These are phyloP conservation scores for Inonotus hispidus DNA, from an alignment of 1,284 basidiomycete species.

Conservation along the genomic window DNA sequence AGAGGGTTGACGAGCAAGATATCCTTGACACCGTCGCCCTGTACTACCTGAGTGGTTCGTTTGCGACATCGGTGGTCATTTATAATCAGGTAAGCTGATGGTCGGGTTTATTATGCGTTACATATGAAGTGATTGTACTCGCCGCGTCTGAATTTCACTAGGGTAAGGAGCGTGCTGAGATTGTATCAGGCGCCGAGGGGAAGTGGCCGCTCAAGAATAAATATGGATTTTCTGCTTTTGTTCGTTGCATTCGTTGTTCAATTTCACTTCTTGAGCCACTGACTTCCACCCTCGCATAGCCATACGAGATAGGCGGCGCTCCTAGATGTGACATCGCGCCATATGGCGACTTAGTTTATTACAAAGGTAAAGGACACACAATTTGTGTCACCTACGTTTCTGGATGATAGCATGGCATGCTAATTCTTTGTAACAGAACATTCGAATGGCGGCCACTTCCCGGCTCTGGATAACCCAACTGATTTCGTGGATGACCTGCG, in stretches of 20 bases:
- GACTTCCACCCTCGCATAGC: conserved; percentile 12
- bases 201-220: conserved; percentile 19
- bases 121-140: background rate
- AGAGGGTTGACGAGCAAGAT: conserved; percentile 16
- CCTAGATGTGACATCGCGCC: conserved; percentile 16
- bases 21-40: conserved; percentile 23
- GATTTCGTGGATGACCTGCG: conserved; percentile 12
- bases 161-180: background rate
- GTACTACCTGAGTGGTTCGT: conserved; percentile 22
- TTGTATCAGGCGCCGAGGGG: background rate
- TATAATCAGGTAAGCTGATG: conserved; percentile 20
- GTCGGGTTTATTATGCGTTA: background rate
- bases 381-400: background rate
- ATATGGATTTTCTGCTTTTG: conserved; percentile 21
- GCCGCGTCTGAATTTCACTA: background rate
- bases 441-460: conserved; percentile 16
- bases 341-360: conserved; percentile 19
- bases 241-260: background rate
- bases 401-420: background rate
- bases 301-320: conserved; percentile 21
- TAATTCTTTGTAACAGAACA: conserved; percentile 6
- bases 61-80: conserved; percentile 23
- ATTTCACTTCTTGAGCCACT: background rate
- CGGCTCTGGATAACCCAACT: conserved; percentile 15
- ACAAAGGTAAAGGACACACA: conserved; percentile 16